phyloP scores from a whole-genome alignment of 148 eudicot species.

The Nyssa sinensis region DNA sequence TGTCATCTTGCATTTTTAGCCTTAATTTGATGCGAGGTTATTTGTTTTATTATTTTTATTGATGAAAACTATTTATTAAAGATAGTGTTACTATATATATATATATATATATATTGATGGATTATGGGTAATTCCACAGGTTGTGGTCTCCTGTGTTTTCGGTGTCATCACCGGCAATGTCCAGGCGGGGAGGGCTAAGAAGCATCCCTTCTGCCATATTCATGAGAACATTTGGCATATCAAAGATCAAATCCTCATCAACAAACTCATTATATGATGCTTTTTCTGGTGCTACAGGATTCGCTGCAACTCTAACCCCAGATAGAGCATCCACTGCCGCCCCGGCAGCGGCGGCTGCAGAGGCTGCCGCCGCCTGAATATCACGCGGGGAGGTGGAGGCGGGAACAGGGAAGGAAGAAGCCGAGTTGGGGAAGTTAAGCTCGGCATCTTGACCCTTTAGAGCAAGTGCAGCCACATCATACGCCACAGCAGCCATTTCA shows the following conservation, averaged over 20 bases:
- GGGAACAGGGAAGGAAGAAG: slow-evolving; percentile 30
- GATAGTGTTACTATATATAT: background rate
- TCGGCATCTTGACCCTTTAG: slow-evolving; percentile 55
- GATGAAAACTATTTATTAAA: background rate
- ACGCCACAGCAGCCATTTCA: slow-evolving; percentile 80
- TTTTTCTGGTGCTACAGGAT: background rate
- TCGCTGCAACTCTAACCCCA: slow-evolving; percentile 6
- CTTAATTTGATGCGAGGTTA: background rate
- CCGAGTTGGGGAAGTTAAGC: slow-evolving; percentile 55
- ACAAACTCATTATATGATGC: slow-evolving; percentile 21
- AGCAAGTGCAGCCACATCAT: slow-evolving; percentile 74
- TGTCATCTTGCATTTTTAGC: background rate
- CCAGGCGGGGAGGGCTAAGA: slow-evolving; percentile 66
- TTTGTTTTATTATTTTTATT: background rate
- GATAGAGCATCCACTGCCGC: slow-evolving; percentile 46
- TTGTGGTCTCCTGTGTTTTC: slow-evolving; percentile 22
- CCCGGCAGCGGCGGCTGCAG: slow-evolving; percentile 62
- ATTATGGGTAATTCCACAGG: slow-evolving; percentile 53
- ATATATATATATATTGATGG: background rate
- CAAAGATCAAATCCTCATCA: slow-evolving; percentile 74
- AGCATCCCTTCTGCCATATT: slow-evolving; percentile 82
- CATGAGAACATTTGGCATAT: slow-evolving; percentile 70
- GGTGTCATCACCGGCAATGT: slow-evolving; percentile 19
- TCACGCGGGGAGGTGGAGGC: slow-evolving; percentile 35
- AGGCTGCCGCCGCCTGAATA: slow-evolving; percentile 57